Conservation (phyloP, 768 basidiomycete genomes). For the Tephrocybe sp. region DNA sequence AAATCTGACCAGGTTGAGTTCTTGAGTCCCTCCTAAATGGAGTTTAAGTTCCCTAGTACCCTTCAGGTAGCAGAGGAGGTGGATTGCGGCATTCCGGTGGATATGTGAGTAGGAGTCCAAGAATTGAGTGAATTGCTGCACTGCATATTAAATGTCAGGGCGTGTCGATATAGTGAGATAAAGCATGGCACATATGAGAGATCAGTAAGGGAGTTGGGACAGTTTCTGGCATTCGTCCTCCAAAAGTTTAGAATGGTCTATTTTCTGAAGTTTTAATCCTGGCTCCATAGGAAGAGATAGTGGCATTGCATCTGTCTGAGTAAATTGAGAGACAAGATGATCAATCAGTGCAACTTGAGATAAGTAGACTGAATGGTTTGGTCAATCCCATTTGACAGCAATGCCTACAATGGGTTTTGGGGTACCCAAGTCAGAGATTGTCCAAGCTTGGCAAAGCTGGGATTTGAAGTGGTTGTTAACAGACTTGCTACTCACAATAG, state of each 20-base stretch:
- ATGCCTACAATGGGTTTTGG: constrained; percentile 1
- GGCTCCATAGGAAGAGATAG: no score
- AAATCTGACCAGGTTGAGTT: not conserved
- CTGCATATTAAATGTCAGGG: not conserved
- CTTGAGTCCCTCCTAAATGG: not conserved
- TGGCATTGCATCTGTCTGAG: no score
- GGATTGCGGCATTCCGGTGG: not conserved
- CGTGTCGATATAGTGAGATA: constrained; percentile 1
- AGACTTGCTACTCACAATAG: no score
- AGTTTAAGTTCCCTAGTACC: no score
- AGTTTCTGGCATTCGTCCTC: not conserved
- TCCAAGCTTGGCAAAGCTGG: not conserved
- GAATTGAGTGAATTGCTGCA: not conserved
- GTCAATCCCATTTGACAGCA: not conserved
- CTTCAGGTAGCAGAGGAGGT: not conserved
- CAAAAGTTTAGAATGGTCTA: not conserved
- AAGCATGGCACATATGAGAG: not conserved
- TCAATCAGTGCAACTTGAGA: constrained; percentile 4
- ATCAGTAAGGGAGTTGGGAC: not conserved
- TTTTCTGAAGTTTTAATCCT: not conserved
- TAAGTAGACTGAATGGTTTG: no score
- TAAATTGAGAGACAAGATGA: not conserved
- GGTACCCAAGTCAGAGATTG: not conserved
- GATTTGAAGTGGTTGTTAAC: constrained; percentile 1
- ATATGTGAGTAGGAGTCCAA: not conserved